phyloP scores from a whole-genome alignment of 176 grass and related monocot species.

The Guadua angustifolia region DNA sequence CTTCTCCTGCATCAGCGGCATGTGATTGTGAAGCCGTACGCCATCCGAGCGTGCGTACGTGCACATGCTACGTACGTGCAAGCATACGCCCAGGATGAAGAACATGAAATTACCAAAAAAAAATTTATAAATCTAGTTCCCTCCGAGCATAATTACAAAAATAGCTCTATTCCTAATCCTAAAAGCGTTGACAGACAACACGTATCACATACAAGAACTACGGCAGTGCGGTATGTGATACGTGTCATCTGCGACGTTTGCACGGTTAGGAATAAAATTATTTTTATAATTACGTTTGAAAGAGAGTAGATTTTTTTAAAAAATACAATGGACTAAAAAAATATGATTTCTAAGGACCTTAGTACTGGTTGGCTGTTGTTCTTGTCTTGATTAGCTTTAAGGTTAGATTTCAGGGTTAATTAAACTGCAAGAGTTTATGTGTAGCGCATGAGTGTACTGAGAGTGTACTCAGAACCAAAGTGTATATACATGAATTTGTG shows the following conservation, averaged over 20 bases:
- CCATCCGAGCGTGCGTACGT: neutral
- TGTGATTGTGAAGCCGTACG: conserved; percentile 32
- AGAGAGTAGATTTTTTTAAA: too few relatives aligned
- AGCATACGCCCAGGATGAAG: neutral
- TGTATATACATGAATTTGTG: conserved; percentile 32
- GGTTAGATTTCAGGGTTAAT: neutral
- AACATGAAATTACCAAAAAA: too few relatives aligned
- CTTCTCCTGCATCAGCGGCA: conserved; percentile 63
- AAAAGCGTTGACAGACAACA: too few relatives aligned
- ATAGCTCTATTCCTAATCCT: too few relatives aligned
- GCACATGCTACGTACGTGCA: neutral
- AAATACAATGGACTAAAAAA: too few relatives aligned
- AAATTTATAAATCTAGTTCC: too few relatives aligned
- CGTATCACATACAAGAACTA: too few relatives aligned
- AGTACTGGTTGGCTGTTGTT: neutral
- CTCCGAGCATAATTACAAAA: too few relatives aligned
- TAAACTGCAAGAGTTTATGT: neutral
- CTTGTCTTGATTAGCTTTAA: neutral
- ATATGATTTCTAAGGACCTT: neutral
- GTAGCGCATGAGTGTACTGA: neutral
- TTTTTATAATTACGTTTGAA: too few relatives aligned
- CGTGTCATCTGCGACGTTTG: too few relatives aligned
- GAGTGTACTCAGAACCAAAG: conserved; percentile 1
- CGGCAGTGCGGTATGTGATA: too few relatives aligned
- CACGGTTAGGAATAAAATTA: too few relatives aligned